Evolutionary conservation across 768 basidiomycete genomes (phyloP).

Genomic region (Lactarius hengduanensis): DNA sequence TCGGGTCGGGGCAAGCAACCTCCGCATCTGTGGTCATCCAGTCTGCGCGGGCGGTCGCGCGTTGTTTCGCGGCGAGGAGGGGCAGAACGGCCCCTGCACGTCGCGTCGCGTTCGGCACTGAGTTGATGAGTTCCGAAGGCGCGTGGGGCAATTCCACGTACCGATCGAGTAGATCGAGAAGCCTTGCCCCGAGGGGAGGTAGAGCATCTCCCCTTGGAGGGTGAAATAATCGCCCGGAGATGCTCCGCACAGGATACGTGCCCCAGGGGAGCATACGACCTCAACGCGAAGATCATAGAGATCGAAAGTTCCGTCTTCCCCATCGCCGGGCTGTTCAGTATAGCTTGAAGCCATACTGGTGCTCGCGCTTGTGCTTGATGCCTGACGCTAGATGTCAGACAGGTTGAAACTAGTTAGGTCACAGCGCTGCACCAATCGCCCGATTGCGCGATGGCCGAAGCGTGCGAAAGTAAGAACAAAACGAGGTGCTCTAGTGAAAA

Average conservation of each 20-base stretch:
- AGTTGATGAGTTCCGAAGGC: not conserved
- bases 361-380: not conserved
- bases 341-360: not conserved
- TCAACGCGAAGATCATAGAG: constrained; percentile 66
- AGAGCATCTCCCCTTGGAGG: constrained; percentile 61
- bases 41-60: constrained; percentile 36
- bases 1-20: constrained; percentile 65
- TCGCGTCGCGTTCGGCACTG: not conserved
- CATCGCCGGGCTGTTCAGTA: not conserved
- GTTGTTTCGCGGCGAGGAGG: constrained; percentile 67
- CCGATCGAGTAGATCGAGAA: constrained; percentile 69
- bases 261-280: constrained; percentile 55
- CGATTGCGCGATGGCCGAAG: not conserved
- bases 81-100: constrained; percentile 56
- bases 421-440: not conserved
- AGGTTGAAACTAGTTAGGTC: too few species aligned
- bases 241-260: constrained; percentile 61
- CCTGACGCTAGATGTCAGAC: too few species aligned
- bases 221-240: constrained; percentile 62
- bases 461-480: not conserved
- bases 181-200: constrained; percentile 59
- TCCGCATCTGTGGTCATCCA: constrained; percentile 67
- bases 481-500: not conserved
- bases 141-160: constrained; percentile 30
- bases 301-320: constrained; percentile 47